phyloP scores from a whole-genome alignment of 202 grass and related monocot genomes.

The Saccharum hybrid region DNA sequence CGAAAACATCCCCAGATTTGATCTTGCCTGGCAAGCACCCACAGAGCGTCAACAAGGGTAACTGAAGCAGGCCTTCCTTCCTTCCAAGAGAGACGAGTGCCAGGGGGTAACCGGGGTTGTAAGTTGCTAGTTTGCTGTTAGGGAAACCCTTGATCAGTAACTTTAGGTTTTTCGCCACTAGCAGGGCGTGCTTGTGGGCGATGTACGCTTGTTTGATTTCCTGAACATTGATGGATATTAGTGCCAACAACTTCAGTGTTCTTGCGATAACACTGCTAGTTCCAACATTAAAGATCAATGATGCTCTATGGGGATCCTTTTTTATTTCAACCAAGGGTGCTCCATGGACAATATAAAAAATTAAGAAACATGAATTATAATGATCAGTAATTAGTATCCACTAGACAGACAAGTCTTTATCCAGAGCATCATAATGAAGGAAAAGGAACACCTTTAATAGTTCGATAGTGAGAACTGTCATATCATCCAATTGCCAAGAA shows the following conservation, averaged over 20 bases:
- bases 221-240: constrained; percentile 18
- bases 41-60: constrained; percentile 54
- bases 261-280: background rate
- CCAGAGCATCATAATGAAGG: background rate
- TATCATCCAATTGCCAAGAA: background rate
- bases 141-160: constrained; percentile 57
- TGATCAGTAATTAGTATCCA: constrained; percentile 11
- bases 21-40: constrained; percentile 65
- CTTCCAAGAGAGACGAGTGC: constrained; percentile 82
- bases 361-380: background rate
- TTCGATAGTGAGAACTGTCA: background rate
- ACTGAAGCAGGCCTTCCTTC: constrained; percentile 68
- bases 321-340: background rate
- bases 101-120: constrained; percentile 48
- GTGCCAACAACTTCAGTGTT: background rate
- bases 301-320: background rate
- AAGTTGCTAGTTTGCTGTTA: constrained; percentile 57
- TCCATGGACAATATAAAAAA: background rate
- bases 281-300: background rate
- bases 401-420: background rate
- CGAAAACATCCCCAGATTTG: constrained; percentile 75
- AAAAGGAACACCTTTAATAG: background rate
- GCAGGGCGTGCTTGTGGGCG: constrained; percentile 62
- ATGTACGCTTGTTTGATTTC: constrained; percentile 88
- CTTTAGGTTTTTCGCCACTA: constrained; percentile 74